Conservation (phyloP, 345 rosid genomes). For the Lepidium africanum region DNA sequence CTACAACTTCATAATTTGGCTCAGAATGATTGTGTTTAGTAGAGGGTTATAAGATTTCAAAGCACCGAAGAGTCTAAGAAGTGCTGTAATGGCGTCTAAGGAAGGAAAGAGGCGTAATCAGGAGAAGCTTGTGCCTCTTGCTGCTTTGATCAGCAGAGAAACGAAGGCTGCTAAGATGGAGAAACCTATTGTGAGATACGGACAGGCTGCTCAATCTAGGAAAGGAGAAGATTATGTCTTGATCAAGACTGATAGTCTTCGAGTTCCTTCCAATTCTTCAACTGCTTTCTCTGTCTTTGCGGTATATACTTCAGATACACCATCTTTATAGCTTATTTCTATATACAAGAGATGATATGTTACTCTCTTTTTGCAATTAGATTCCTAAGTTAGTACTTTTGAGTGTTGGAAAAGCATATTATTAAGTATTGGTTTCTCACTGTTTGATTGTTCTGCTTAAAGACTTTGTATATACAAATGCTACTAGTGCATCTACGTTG, state of each 20-base stretch:
- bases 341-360: neutral
- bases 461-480: neutral
- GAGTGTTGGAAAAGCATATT: neutral
- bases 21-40: neutral
- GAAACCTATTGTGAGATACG: constrained; percentile 60
- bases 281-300: constrained; percentile 70
- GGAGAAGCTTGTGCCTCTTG: constrained; percentile 71
- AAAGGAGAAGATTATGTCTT: constrained; percentile 88
- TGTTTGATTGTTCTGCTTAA: neutral
- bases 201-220: constrained; percentile 73
- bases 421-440: neutral
- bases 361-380: neutral
- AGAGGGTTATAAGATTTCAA: neutral
- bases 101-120: constrained; percentile 42
- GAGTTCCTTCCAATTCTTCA: constrained; percentile 59
- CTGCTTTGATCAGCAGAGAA: constrained; percentile 64
- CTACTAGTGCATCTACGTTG: neutral
- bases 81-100: constrained; percentile 48
- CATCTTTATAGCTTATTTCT: neutral
- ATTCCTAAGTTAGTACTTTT: neutral
- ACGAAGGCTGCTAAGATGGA: constrained; percentile 66
- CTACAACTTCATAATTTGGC: constrained; percentile 2
- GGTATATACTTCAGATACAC: constrained; percentile 30
- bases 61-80: neutral
- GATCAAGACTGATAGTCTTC: constrained; percentile 55